Conservation (phyloP, 805 yeast genomes). For the Cephaloascus albidus region DNA sequence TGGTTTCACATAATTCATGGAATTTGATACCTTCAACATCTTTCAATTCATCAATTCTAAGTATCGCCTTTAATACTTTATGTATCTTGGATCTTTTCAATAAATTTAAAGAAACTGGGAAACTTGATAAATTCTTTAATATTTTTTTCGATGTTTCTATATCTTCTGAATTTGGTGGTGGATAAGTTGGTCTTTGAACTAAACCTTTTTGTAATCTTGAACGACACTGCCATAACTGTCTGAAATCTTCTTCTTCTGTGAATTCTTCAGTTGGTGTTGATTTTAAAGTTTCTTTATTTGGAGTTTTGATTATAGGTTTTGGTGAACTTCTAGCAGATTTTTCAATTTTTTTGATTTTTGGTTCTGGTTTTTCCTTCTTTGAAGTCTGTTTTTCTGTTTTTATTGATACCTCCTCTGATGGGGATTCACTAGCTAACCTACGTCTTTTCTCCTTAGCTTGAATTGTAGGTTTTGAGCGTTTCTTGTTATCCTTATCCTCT, state of each 20-base stretch:
- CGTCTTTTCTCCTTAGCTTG: not conserved
- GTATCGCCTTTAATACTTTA: conserved; percentile 41
- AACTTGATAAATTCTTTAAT: conserved; percentile 29
- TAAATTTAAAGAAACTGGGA: conserved; percentile 29
- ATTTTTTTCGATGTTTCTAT: conserved; percentile 29
- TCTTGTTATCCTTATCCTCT: conserved; percentile 4
- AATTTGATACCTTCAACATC: conserved; percentile 34
- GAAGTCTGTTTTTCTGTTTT: too few species aligned
- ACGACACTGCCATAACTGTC: conserved; percentile 38
- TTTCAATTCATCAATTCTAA: conserved; percentile 26
- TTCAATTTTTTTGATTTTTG: too few species aligned
- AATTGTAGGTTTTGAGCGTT: not conserved
- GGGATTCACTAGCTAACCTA: too few species aligned
- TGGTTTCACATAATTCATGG: conserved; percentile 31
- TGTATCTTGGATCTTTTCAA: conserved; percentile 38
- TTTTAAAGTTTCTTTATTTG: conserved; percentile 1
- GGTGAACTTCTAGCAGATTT: too few species aligned
- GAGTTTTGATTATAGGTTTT: too few species aligned
- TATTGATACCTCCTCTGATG: too few species aligned
- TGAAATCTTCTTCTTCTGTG: conserved; percentile 30
- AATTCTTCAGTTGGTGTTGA: conserved; percentile 1
- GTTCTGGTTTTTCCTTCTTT: too few species aligned
- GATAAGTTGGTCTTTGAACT: conserved; percentile 29
- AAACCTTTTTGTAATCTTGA: conserved; percentile 38
- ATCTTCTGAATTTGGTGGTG: conserved; percentile 34